Base-by-base conservation (phyloP, 192 early-diverging fungal genomes). In the Gamsiella multidivaricata region DNA sequence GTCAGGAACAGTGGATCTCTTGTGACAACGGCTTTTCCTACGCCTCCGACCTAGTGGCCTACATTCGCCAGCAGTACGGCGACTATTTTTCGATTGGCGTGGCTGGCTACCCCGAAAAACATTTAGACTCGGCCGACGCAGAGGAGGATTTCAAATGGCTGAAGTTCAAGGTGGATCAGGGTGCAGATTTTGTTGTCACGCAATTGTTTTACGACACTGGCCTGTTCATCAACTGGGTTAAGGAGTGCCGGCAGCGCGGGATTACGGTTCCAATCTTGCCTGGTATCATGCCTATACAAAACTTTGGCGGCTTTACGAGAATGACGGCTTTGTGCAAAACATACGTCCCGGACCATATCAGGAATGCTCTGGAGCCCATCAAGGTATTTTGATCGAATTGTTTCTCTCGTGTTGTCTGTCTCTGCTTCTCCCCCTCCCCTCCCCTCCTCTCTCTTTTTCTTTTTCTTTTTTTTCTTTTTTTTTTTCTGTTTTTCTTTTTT, bases 31-130 rank as follows among this genome's bases (percentile, higher is more conserved):
- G 92, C 10, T 96, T 99, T 78, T 61, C 82, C 11, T 84, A 98
- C 62, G 96, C 96, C 26, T 83, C 79, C 1, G 96, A 99, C 72
- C 82, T 99, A 33, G 96, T 99, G 9, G 84, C 84, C 58, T 97
- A 99, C 68, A 96, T 99, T 60, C 88, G 95, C 23, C 61, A 86
- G 36, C 55, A 91, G 56, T 94, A 97, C 68, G 94, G 93, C 6
- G 94, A 97, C 78, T 94, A 94, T 70, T 99, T 99, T 76, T 94
- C 95, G 59, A 94, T 99, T 54, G 96, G 91, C 56, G 98, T 99
- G n/a, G 98, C 98, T 3, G 97, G 94, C 29, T 96, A 98, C 81
- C 95, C 95, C 18, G 98, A 99, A 82, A 94, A 94, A 26, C 96
- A 97, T 84, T 68, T 88, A 28, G 94, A 96, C 66, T 92, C 91